Percentiles rank a stretch among this genome's conserved stretches.
Evolutionary conservation across 768 basidiomycete genomes (phyloP).

Genomic region (Coprinellus micaceus): DNA sequence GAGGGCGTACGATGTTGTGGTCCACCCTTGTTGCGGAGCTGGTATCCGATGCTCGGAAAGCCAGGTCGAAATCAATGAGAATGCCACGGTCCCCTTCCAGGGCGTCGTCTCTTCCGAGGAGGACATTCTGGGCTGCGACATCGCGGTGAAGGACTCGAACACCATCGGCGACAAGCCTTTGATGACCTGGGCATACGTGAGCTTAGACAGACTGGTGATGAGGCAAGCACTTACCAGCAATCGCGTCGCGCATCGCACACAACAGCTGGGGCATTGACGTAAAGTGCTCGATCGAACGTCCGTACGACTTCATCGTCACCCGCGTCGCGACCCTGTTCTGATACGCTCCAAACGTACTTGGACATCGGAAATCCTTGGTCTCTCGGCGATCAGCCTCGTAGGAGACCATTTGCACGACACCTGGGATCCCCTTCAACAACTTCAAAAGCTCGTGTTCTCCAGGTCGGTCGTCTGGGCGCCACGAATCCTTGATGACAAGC

Average conservation of each 20-base stretch:
- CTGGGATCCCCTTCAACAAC: background rate
- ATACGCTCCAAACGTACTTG: background rate
- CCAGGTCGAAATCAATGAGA: conserved; percentile 8
- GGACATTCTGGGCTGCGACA: background rate
- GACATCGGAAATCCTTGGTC: background rate
- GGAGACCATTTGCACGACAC: background rate
- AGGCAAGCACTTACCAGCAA: conserved; percentile 8
- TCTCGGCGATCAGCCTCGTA: background rate
- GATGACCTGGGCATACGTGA: background rate
- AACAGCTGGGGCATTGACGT: background rate
- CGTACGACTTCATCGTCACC: conserved; percentile 8
- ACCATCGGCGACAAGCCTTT: background rate
- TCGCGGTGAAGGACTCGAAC: conserved; percentile 2
- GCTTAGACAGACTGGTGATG: background rate
- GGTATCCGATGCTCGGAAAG: background rate
- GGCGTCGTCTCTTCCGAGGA: background rate
- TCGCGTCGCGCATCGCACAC: conserved; percentile 10
- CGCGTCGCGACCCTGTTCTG: background rate
- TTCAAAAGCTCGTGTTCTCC: background rate
- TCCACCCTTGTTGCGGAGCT: background rate
- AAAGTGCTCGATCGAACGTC: conserved; percentile 3
- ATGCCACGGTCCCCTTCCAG: background rate
- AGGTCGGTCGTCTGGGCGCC: background rate
- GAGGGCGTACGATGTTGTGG: background rate
- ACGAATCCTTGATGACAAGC: background rate